Percentiles rank a stretch among this genome's conserved stretches.
Evolutionary conservation across 108 stramenopile species (phyloP).

Genomic region (Cylindrotheca fusiformis): DNA sequence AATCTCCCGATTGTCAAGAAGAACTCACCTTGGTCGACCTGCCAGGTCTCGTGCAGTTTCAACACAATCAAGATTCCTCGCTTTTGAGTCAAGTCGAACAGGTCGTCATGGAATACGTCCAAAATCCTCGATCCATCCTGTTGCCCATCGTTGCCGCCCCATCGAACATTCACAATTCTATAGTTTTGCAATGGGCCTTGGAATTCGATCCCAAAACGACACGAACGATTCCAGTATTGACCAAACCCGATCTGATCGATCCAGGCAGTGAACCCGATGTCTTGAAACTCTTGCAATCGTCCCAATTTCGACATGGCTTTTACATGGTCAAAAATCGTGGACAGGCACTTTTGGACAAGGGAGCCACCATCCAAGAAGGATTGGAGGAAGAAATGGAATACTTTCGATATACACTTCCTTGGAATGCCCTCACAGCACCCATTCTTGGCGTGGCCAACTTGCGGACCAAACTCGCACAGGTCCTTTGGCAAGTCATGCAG

Average conservation of each 20-base stretch:
- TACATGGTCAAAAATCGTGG: slow-evolving; percentile 72
- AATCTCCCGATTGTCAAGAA: slow-evolving; percentile 41
- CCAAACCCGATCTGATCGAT: slow-evolving; percentile 90
- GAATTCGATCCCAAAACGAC: slow-evolving; percentile 58
- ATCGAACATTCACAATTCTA: slow-evolving; percentile 83
- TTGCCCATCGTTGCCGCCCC: slow-evolving; percentile 81
- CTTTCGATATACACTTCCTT: slow-evolving; percentile 49
- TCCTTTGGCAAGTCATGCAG: slow-evolving; percentile 50
- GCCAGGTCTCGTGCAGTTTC: slow-evolving; percentile 84
- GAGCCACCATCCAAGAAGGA: slow-evolving; percentile 39
- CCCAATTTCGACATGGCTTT: slow-evolving; percentile 45
- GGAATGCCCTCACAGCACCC: slow-evolving; percentile 42
- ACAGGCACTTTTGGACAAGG: slow-evolving; percentile 48
- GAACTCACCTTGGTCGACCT: slow-evolving; percentile 84
- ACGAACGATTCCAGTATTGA: slow-evolving; percentile 86
- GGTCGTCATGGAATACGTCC: slow-evolving; percentile 68
- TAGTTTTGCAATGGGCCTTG: slow-evolving; percentile 62
- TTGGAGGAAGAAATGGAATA: slow-evolving; percentile 43
- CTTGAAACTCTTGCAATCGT: slow-evolving; percentile 41
- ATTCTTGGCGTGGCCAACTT: slow-evolving; percentile 48
- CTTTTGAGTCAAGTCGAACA: slow-evolving; percentile 59
- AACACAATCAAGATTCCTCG: slow-evolving; percentile 11
- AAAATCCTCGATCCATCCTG: slow-evolving; percentile 67
- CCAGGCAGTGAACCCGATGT: slow-evolving; percentile 52
- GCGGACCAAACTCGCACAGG: slow-evolving; percentile 39